Evolutionary conservation across 306 rosid species (phyloP).

Genomic region (Comarum palustre): DNA sequence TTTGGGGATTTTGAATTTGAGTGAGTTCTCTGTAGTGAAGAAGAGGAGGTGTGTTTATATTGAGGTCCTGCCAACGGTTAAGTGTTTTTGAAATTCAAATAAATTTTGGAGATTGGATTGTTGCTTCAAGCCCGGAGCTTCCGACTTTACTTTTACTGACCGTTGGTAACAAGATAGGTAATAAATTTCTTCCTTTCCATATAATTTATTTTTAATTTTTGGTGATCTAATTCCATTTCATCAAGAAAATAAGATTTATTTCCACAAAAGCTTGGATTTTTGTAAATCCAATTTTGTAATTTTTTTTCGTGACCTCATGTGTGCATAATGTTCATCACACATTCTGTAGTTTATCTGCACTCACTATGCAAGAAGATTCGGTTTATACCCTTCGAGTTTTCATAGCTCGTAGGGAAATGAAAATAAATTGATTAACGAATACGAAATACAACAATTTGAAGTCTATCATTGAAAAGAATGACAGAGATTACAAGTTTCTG

Average conservation of each 20-base stretch:
- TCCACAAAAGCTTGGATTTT: too few relatives aligned
- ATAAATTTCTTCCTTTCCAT: not conserved
- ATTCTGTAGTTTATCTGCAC: too few relatives aligned
- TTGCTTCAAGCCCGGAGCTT: slow-evolving; percentile 14
- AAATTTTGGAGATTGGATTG: slow-evolving; percentile 7
- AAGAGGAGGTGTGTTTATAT: slow-evolving; percentile 21
- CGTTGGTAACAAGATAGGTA: slow-evolving; percentile 25
- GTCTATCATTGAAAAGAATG: not conserved
- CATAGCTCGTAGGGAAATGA: not conserved
- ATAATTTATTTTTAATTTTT: not conserved
- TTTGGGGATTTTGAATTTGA: slow-evolving; percentile 6
- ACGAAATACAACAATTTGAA: not conserved
- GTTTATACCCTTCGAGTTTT: not conserved
- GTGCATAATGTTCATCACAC: too few relatives aligned
- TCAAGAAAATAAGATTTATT: too few relatives aligned
- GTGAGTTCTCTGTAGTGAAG: not conserved
- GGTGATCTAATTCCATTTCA: not conserved
- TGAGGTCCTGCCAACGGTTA: slow-evolving; percentile 46
- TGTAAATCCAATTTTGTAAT: too few relatives aligned
- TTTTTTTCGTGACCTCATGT: too few relatives aligned
- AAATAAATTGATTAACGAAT: not conserved
- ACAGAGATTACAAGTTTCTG: not conserved
- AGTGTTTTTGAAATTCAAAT: slow-evolving; percentile 51
- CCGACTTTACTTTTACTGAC: slow-evolving; percentile 19
- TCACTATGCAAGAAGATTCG: too few relatives aligned